Evolutionary conservation across 176 grass and related monocot species (phyloP).

Genomic region (Pontederia paniculata): DNA sequence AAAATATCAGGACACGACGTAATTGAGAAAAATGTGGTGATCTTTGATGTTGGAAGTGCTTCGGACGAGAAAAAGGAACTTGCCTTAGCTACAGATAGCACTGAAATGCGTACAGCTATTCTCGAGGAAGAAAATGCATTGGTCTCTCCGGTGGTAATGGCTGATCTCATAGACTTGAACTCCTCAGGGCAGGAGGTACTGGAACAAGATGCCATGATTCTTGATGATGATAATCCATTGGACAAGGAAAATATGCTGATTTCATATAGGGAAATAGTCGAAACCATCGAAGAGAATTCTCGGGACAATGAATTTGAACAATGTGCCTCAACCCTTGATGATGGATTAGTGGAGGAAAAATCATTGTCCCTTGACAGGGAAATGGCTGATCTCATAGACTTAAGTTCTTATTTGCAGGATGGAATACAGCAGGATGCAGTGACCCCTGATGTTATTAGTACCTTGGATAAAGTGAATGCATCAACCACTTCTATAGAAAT

Average conservation of each 20-base stretch:
- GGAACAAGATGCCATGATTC: not conserved
- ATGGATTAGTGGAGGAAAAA: not conserved
- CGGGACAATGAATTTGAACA: slow-evolving; percentile 1
- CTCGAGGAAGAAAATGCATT: slow-evolving; percentile 22
- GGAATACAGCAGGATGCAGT: not conserved
- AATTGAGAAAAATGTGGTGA: not conserved
- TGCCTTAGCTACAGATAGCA: slow-evolving; percentile 25
- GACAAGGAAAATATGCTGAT: slow-evolving; percentile 24
- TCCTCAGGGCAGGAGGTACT: slow-evolving; percentile 13
- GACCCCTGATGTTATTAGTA: not conserved
- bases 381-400: not conserved
- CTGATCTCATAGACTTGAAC: not conserved
- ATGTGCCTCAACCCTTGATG: not conserved
- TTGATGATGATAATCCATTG: slow-evolving; percentile 9
- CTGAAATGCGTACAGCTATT: slow-evolving; percentile 5
- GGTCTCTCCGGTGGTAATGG: slow-evolving; percentile 24
- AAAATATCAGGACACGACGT: slow-evolving; percentile 10
- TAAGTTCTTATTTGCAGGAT: not conserved
- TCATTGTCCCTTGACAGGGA: not conserved
- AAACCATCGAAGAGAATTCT: not conserved
- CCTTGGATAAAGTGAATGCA: not conserved
- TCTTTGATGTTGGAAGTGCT: slow-evolving; percentile 6
- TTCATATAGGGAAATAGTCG: slow-evolving; percentile 24
- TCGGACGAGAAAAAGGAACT: slow-evolving; percentile 23
- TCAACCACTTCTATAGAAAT: not conserved